These are phyloP conservation scores for Cyclocybe aegerita DNA, from an alignment of 768 basidiomycete genomes.

Conservation along the genomic window DNA sequence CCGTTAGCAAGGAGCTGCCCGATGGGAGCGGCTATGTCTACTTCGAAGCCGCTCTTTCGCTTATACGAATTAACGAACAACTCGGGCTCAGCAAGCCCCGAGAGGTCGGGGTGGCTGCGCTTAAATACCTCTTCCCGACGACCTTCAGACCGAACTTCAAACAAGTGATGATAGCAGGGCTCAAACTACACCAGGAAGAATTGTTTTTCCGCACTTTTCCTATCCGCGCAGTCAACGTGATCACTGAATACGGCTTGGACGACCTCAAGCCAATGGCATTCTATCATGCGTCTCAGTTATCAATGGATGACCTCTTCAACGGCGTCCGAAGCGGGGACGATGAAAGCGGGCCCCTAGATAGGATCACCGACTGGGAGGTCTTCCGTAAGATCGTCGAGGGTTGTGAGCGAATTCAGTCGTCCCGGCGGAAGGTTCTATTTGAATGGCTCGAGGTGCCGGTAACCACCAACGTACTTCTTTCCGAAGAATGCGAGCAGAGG, in stretches of 20 bases:
- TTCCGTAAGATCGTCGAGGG: constrained; percentile 12
- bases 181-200: background rate
- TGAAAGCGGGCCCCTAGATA: constrained; percentile 1
- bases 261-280: constrained; percentile 19
- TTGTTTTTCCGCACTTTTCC: constrained; percentile 14
- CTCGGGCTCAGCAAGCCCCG: no score
- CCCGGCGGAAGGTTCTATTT: constrained; percentile 14
- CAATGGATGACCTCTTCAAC: constrained; percentile 15
- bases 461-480: background rate
- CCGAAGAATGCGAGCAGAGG: background rate
- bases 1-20: background rate
- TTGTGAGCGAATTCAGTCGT: constrained; percentile 12
- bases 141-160: constrained; percentile 4
- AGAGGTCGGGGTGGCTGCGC: background rate
- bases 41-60: no score
- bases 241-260: constrained; percentile 11
- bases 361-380: no score
- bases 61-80: no score
- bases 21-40: no score
- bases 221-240: constrained; percentile 17
- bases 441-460: constrained; percentile 13
- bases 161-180: no score
- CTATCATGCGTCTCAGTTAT: constrained; percentile 22
- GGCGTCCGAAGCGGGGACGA: no score
- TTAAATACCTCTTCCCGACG: background rate